Conservation (phyloP, 495 filamentous ascomycete genomes). For the Xylaria cubensis region DNA sequence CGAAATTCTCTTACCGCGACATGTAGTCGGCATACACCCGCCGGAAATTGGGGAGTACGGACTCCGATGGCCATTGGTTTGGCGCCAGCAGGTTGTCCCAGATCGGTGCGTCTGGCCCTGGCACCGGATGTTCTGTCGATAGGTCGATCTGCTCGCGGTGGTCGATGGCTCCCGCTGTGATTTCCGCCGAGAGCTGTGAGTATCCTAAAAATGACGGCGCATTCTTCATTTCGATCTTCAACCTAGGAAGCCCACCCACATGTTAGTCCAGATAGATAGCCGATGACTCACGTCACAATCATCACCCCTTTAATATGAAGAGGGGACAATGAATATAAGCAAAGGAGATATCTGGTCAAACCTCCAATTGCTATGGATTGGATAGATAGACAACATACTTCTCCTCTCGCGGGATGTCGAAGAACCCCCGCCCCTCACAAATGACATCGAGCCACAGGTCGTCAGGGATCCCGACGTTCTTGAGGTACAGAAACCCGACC, state of each 20-base stretch:
- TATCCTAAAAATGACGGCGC: slow-evolving; percentile 69
- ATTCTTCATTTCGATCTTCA: slow-evolving; percentile 91
- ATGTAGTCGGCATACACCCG: slow-evolving; percentile 77
- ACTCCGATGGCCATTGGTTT: slow-evolving; percentile 85
- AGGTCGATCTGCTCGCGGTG: slow-evolving; percentile 93
- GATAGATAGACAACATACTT: slow-evolving; percentile 53
- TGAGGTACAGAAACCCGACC: slow-evolving; percentile 92
- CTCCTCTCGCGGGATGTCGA: slow-evolving; percentile 81
- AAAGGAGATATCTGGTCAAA: not conserved
- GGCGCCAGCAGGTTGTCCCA: slow-evolving; percentile 84
- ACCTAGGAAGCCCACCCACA: slow-evolving; percentile 43
- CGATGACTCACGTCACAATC: not conserved
- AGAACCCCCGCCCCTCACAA: slow-evolving; percentile 73
- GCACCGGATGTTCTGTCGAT: slow-evolving; percentile 74
- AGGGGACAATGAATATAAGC: not conserved
- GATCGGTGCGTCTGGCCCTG: slow-evolving; percentile 65
- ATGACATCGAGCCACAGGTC: slow-evolving; percentile 72
- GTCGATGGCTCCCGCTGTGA: slow-evolving; percentile 65
- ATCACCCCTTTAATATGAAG: not conserved
- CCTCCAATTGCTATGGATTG: no score
- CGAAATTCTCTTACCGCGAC: slow-evolving; percentile 37
- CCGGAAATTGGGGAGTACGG: slow-evolving; percentile 74
- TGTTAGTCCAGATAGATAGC: not conserved
- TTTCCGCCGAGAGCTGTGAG: slow-evolving; percentile 66
- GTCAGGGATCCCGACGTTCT: slow-evolving; percentile 78